A percentile compares a stretch with the other conserved stretches of the same genome.
These are phyloP conservation scores for Laburnicola sp. DNA, from an alignment of 2,329 filamentous ascomycete species.

Conservation along the genomic window DNA sequence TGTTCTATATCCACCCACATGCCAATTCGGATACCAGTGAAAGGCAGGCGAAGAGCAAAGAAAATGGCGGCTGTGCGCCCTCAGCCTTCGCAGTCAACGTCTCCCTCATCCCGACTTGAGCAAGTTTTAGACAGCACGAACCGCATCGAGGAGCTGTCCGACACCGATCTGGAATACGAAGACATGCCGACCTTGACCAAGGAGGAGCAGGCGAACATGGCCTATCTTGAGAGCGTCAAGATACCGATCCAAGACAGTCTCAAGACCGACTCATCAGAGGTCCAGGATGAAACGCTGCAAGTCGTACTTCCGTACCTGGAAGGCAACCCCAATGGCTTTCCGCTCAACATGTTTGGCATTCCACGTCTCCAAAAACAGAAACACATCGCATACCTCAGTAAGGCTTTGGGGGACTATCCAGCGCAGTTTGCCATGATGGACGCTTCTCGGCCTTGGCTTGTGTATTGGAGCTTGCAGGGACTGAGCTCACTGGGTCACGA, in stretches of 20 bases:
- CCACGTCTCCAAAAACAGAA: slow-evolving; percentile 69
- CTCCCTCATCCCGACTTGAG: slow-evolving; percentile 30
- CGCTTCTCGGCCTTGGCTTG: slow-evolving; percentile 87
- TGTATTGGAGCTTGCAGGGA: slow-evolving; percentile 87
- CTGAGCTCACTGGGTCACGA: slow-evolving; percentile 78
- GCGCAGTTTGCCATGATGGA: slow-evolving; percentile 73
- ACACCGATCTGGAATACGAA: slow-evolving; percentile 42
- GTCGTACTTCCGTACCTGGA: slow-evolving; percentile 70
- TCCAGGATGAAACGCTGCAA: slow-evolving; percentile 70
- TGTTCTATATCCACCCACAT: slow-evolving; percentile 31
- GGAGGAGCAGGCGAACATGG: slow-evolving; percentile 35
- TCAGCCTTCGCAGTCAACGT: slow-evolving; percentile 17
- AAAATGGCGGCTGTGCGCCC: slow-evolving; percentile 33
- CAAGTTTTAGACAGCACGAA: slow-evolving; percentile 29
- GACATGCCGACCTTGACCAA: slow-evolving; percentile 37
- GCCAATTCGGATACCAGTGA: slow-evolving; percentile 15
- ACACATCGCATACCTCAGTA: slow-evolving; percentile 64
- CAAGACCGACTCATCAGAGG: slow-evolving; percentile 66
- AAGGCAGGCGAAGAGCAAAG: slow-evolving; percentile 15
- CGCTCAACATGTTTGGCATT: slow-evolving; percentile 71
- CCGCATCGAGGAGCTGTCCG: slow-evolving; percentile 45
- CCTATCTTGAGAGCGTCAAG: slow-evolving; percentile 34
- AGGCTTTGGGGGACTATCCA: slow-evolving; percentile 64
- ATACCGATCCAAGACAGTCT: slow-evolving; percentile 67
- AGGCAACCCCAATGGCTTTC: slow-evolving; percentile 54